These are phyloP conservation scores for Aspergillus sclerotialis DNA, from an alignment of 2,329 filamentous ascomycete genomes.

Conservation along the genomic window DNA sequence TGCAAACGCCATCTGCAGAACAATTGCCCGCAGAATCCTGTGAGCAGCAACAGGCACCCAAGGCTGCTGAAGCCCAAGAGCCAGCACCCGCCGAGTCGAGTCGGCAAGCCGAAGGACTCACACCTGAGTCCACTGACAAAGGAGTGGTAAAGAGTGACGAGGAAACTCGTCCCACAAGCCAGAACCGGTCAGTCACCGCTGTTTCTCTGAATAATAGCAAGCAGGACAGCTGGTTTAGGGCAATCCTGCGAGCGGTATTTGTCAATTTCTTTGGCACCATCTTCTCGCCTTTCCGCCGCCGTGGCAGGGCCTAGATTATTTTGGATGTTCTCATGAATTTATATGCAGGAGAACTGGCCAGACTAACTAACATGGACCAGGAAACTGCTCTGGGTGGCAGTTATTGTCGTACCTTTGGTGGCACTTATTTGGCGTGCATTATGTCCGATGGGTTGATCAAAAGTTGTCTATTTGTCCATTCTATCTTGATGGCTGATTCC, in stretches of 20 bases:
- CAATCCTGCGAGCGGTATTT: slow-evolving; percentile 34
- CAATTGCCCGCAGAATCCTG: slow-evolving; percentile 53
- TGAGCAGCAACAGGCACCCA: slow-evolving; percentile 97
- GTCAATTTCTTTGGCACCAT: slow-evolving; percentile 33
- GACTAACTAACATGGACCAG: slow-evolving; percentile 26
- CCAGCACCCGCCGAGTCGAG: slow-evolving; percentile 1
- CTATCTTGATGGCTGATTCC: slow-evolving; percentile 20
- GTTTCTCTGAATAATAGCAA: slow-evolving; percentile 31
- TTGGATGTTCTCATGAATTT: background rate
- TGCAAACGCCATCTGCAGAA: slow-evolving; percentile 25
- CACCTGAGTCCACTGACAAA: slow-evolving; percentile 7
- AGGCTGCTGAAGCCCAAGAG: slow-evolving; percentile 4
- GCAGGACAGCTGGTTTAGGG: slow-evolving; percentile 35
- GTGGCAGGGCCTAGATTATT: slow-evolving; percentile 18
- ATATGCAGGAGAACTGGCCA: slow-evolving; percentile 4
- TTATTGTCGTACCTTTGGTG: slow-evolving; percentile 23
- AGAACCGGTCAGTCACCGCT: slow-evolving; percentile 33
- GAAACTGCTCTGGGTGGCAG: slow-evolving; percentile 22
- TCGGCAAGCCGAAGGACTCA: slow-evolving; percentile 7
- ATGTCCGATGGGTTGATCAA: slow-evolving; percentile 15
- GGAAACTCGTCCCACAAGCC: slow-evolving; percentile 25
- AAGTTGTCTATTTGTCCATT: slow-evolving; percentile 13
- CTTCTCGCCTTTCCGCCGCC: slow-evolving; percentile 33
- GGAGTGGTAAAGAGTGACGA: slow-evolving; percentile 15
- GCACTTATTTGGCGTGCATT: slow-evolving; percentile 24